phyloP scores from a whole-genome alignment of 106 monocot genomes.

The Triglochin maritima region DNA sequence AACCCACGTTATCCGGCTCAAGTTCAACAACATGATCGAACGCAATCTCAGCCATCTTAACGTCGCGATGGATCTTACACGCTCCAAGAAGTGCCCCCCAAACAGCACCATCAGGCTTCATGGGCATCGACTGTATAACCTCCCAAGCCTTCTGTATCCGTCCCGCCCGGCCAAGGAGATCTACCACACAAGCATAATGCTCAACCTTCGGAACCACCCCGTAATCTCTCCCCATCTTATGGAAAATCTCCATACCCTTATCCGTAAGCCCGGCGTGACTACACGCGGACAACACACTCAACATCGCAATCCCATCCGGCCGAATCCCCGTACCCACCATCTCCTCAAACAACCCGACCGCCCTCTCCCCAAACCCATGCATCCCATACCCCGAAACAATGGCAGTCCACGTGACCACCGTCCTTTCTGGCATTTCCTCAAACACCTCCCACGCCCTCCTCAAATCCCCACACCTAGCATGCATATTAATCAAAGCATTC shows the following conservation, averaged over 20 bases:
- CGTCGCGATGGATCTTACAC: slow-evolving; percentile 66
- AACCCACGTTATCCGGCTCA: slow-evolving; percentile 67
- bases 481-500: slow-evolving; percentile 63
- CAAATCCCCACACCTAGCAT: slow-evolving; percentile 55
- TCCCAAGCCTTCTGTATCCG: slow-evolving; percentile 35
- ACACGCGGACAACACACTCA: slow-evolving; percentile 63
- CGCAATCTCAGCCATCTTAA: slow-evolving; percentile 40
- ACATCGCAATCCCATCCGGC: slow-evolving; percentile 54
- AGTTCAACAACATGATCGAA: slow-evolving; percentile 35
- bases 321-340: slow-evolving; percentile 33
- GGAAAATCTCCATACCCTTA: slow-evolving; percentile 39
- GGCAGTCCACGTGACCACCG: slow-evolving; percentile 63
- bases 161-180: slow-evolving; percentile 71
- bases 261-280: slow-evolving; percentile 61
- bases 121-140: slow-evolving; percentile 37
- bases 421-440: slow-evolving; percentile 37
- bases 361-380: slow-evolving; percentile 47
- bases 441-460: slow-evolving; percentile 36
- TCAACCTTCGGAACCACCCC: slow-evolving; percentile 26
- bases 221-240: slow-evolving; percentile 25
- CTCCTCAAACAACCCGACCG: slow-evolving; percentile 31
- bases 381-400: slow-evolving; percentile 53
- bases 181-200: slow-evolving; percentile 73
- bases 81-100: slow-evolving; percentile 77
- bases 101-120: slow-evolving; percentile 54